phyloP scores from a whole-genome alignment of 2,329 filamentous ascomycete species.

The Colletotrichum horii region DNA sequence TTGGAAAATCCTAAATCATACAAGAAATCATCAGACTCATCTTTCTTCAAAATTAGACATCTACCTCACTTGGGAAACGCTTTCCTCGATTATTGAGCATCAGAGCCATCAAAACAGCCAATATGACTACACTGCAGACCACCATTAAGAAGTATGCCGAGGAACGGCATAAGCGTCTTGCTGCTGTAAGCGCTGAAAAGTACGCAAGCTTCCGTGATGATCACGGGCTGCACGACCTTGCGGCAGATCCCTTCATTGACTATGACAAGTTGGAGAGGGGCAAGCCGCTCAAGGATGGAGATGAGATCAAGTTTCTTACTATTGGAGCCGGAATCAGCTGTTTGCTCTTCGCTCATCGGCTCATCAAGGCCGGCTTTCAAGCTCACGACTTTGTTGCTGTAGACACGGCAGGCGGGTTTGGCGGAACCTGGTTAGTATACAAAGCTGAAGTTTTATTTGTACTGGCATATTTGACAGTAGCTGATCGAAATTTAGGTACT shows the following conservation, averaged over 20 bases:
- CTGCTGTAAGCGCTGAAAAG: neutral
- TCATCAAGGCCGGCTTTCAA: neutral
- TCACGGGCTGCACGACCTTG: neutral
- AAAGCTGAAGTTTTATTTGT: rapidly evolving
- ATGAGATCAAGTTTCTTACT: neutral
- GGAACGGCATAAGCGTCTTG: neutral
- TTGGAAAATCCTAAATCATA: rapidly evolving
- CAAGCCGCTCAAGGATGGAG: neutral
- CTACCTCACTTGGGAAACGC: no score
- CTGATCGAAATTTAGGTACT: slow-evolving; percentile 50
- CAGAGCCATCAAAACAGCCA: neutral
- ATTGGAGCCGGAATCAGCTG: neutral
- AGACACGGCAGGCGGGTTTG: neutral
- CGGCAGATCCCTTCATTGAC: neutral
- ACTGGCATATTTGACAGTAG: neutral
- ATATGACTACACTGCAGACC: neutral
- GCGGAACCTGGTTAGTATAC: neutral
- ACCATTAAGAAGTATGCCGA: neutral
- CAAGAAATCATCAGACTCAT: neutral
- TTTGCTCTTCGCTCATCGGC: neutral
- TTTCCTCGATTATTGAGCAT: neutral
- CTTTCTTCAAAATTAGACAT: no score
- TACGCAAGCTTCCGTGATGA: neutral
- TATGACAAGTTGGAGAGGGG: neutral
- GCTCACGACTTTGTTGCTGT: neutral